These are phyloP conservation scores for Pseudohyphozyma bogoriensis DNA, from an alignment of 768 basidiomycete genomes.

Conservation along the genomic window DNA sequence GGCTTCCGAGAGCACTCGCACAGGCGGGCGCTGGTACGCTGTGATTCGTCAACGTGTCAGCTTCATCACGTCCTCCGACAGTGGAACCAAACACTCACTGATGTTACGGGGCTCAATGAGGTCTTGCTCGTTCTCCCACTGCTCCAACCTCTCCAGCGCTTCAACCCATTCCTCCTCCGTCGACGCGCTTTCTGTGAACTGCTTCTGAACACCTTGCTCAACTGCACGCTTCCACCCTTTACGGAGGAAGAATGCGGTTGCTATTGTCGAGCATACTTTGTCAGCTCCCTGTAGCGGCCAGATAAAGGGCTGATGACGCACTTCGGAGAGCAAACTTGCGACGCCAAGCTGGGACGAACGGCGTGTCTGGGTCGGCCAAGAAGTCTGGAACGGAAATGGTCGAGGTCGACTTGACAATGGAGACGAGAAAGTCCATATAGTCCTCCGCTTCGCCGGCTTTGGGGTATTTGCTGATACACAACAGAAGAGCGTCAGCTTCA, in stretches of 20 bases:
- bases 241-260: neutral
- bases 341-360: neutral
- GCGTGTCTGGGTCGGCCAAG: neutral
- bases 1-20: too few species aligned
- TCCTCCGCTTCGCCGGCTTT: neutral
- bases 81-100: too few species aligned
- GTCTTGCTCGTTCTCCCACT: neutral
- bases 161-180: neutral
- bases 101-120: neutral
- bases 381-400: neutral
- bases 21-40: too few species aligned
- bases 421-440: neutral
- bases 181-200: neutral
- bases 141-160: neutral
- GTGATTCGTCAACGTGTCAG: too few species aligned
- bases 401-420: neutral
- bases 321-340: too few species aligned
- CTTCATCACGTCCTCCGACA: too few species aligned
- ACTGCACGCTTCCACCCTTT: neutral
- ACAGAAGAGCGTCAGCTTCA: neutral
- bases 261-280: neutral
- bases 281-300: too few species aligned
- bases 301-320: too few species aligned
- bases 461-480: neutral
- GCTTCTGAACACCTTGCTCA: neutral